These are phyloP conservation scores for Pholiota microspora DNA, from an alignment of 768 basidiomycete genomes.

Conservation along the genomic window DNA sequence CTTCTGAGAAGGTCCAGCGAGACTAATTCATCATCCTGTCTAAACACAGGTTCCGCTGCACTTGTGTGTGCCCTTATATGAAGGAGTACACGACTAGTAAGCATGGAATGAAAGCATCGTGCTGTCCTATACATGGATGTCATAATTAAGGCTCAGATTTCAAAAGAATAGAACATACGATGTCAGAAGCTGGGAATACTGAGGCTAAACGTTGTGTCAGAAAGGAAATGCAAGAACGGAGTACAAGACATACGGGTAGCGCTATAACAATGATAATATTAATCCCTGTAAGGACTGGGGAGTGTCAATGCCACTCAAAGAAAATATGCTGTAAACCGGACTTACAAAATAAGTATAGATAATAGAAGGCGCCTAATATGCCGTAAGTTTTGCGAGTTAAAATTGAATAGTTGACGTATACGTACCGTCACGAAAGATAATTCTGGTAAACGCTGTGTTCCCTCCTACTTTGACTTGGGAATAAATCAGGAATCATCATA, in stretches of 20 bases:
- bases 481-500: too few relatives aligned
- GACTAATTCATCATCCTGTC: background rate
- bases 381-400: background rate
- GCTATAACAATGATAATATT: conserved; percentile 8
- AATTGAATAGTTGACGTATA: background rate
- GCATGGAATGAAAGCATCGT: conserved; percentile 10
- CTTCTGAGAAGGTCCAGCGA: background rate
- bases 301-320: background rate
- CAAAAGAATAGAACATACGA: background rate
- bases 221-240: background rate
- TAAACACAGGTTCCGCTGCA: background rate
- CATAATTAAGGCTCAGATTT: background rate
- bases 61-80: conserved; percentile 9
- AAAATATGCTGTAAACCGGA: too few relatives aligned
- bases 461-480: conserved; percentile 7
- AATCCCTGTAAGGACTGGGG: conserved; percentile 6
- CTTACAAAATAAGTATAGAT: conserved; percentile 13
- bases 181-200: conserved; percentile 3
- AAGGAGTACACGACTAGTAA: conserved; percentile 13
- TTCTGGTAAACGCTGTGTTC: conserved; percentile 4
- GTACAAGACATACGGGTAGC: conserved; percentile 6
- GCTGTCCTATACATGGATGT: background rate
- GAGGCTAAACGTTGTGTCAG: background rate
- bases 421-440: conserved; percentile 15
- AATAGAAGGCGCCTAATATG: conserved; percentile 8